These are phyloP conservation scores for Hyaloscypha variabilis DNA, from an alignment of 495 filamentous ascomycete genomes.

Conservation along the genomic window DNA sequence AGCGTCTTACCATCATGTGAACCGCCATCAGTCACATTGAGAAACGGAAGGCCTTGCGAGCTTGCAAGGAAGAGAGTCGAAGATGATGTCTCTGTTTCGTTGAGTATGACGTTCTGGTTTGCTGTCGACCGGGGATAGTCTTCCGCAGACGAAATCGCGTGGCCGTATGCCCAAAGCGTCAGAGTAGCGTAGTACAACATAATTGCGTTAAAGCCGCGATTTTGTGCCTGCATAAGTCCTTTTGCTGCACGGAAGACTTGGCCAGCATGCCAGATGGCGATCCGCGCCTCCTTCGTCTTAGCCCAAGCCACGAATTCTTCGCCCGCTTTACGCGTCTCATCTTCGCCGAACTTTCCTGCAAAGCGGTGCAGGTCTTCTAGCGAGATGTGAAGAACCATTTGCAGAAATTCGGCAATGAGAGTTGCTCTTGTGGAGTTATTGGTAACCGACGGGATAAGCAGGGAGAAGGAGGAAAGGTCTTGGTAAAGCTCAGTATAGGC, in stretches of 20 bases:
- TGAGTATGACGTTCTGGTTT: conserved; percentile 6
- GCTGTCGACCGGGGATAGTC: conserved; percentile 28
- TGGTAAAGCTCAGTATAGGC: conserved; percentile 16
- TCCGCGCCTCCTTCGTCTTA: conserved; percentile 48
- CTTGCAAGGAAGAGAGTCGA: neutral
- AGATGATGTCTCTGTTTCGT: neutral
- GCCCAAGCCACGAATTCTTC: conserved; percentile 58
- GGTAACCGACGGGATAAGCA: neutral
- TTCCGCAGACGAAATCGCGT: conserved; percentile 32
- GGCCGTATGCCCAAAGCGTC: conserved; percentile 63
- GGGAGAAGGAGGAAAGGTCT: conserved; percentile 11
- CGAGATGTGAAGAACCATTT: conserved; percentile 62
- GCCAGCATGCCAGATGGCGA: conserved; percentile 65
- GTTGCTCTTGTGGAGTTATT: neutral
- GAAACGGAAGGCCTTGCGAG: neutral
- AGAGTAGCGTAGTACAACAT: conserved; percentile 62
- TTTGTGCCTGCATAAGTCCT: conserved; percentile 43
- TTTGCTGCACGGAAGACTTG: conserved; percentile 59
- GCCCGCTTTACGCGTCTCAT: conserved; percentile 57
- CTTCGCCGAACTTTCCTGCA: conserved; percentile 62
- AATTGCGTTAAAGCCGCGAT: conserved; percentile 62
- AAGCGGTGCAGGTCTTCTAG: conserved; percentile 68
- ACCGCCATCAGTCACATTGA: neutral
- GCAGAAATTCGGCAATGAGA: conserved; percentile 55
- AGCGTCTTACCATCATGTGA: neutral